Evolutionary conservation across 768 basidiomycete genomes (phyloP).

Genomic region (Tricholoma sp.): DNA sequence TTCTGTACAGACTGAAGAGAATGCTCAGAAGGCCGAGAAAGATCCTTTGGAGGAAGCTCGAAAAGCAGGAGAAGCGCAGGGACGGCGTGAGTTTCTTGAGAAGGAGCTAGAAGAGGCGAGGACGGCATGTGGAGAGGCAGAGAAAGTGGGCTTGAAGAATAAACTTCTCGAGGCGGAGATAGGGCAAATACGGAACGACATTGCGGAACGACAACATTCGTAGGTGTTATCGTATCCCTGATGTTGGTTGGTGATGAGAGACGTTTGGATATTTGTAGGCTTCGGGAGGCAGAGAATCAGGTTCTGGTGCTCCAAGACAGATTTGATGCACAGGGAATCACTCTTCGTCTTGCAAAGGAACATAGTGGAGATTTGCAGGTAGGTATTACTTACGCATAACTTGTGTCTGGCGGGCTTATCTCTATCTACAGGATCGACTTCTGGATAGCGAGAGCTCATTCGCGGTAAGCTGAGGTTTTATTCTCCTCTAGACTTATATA

Average conservation of each 20-base stretch:
- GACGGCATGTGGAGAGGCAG: not conserved
- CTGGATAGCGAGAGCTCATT: conserved; percentile 27
- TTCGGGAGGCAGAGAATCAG: conserved; percentile 4
- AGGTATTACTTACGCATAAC: not conserved
- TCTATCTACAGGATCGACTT: conserved; percentile 31
- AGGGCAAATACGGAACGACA: not conserved
- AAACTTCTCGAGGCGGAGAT: not conserved
- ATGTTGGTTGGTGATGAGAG: not conserved
- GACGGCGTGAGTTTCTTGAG: not conserved
- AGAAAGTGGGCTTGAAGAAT: not conserved
- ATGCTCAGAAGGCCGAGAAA: not conserved
- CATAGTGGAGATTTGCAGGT: conserved; percentile 46
- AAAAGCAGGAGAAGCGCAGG: not conserved
- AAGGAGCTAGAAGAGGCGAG: not conserved
- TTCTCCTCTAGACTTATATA: not conserved
- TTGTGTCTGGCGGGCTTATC: not conserved
- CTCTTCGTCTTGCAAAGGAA: conserved; percentile 51
- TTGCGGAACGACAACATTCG: not conserved
- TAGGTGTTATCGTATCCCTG: not conserved
- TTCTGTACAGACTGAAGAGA: not conserved
- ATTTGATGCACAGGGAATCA: conserved; percentile 52
- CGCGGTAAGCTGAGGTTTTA: conserved; percentile 22
- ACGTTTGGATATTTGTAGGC: not conserved
- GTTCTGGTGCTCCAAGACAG: conserved; percentile 43
- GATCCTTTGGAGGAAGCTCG: not conserved